Evolutionary conservation across 1,139 yeast species (phyloP).

Genomic region (Suhomyces guaymorum): DNA sequence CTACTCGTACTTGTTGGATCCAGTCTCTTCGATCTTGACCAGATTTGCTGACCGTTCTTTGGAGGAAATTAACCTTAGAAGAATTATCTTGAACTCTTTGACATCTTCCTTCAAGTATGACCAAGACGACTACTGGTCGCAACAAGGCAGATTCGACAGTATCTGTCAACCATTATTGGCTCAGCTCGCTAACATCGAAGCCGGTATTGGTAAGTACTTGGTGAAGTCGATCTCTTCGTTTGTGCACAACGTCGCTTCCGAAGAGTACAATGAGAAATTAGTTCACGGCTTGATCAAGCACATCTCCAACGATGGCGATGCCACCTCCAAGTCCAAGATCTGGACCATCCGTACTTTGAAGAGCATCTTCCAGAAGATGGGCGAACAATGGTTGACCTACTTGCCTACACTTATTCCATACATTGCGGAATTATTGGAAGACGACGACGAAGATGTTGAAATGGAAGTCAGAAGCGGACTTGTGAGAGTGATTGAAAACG

Average conservation of each 20-base stretch:
- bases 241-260: constrained; percentile 72
- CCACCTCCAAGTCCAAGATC: constrained; percentile 51
- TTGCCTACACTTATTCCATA: constrained; percentile 94
- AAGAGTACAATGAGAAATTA: constrained; percentile 69
- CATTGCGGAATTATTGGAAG: constrained; percentile 92
- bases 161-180: constrained; percentile 61
- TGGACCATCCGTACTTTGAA: constrained; percentile 85
- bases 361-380: constrained; percentile 83
- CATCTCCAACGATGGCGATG: constrained; percentile 38
- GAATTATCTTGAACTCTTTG: constrained; percentile 70
- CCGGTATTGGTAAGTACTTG: constrained; percentile 69
- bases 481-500: constrained; percentile 87
- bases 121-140: constrained; percentile 93
- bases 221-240: constrained; percentile 79
- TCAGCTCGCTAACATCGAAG: constrained; percentile 69
- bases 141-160: constrained; percentile 78
- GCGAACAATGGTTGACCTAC: constrained; percentile 90
- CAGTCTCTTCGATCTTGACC: constrained; percentile 56
- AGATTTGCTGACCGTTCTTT: constrained; percentile 46
- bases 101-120: constrained; percentile 83
- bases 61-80: constrained; percentile 60
- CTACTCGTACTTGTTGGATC: constrained; percentile 80
- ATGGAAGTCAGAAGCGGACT: constrained; percentile 88
- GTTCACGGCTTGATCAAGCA: constrained; percentile 40
- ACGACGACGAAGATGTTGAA: constrained; percentile 92